Conservation (phyloP, 768 basidiomycete genomes). For the Jaapia argillacea region DNA sequence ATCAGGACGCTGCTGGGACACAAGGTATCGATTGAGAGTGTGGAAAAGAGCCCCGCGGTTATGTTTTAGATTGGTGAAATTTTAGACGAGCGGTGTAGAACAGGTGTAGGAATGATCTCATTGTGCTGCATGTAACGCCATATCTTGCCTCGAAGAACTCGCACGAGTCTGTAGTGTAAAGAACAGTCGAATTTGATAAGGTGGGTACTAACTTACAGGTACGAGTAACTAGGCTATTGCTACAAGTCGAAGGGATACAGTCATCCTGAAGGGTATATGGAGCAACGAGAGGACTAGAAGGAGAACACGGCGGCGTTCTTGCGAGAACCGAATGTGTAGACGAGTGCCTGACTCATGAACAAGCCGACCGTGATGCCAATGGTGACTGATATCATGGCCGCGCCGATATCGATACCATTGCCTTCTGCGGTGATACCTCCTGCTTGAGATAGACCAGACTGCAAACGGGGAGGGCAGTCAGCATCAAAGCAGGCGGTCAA, state of each 20-base stretch:
- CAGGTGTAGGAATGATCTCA: too few species aligned
- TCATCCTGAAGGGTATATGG: too few species aligned
- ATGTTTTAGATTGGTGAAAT: conserved; percentile 59
- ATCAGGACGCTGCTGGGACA: conserved; percentile 96
- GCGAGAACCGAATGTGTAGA: conserved; percentile 77
- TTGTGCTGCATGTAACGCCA: too few species aligned
- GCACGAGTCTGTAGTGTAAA: too few species aligned
- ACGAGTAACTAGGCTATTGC: too few species aligned
- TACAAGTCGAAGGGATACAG: too few species aligned
- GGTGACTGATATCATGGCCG: conserved; percentile 83
- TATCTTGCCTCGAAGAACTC: too few species aligned
- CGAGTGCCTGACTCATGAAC: conserved; percentile 80
- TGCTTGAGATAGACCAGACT: conserved; percentile 82
- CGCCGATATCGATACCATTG: conserved; percentile 75
- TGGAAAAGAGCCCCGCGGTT: conserved; percentile 85
- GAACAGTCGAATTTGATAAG: too few species aligned
- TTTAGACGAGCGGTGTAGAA: too few species aligned
- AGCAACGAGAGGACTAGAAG: too few species aligned
- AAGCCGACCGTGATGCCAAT: conserved; percentile 86
- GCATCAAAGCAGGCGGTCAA: not conserved
- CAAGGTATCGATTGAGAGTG: conserved; percentile 85
- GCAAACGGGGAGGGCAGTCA: conserved; percentile 6
- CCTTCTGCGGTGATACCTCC: conserved; percentile 79
- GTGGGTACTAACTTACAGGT: too few species aligned
- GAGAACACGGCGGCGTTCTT: conserved; percentile 85